Percentiles rank a stretch among this genome's conserved stretches.
Conservation (phyloP, 768 basidiomycete genomes). For the Lactarius indigo region DNA sequence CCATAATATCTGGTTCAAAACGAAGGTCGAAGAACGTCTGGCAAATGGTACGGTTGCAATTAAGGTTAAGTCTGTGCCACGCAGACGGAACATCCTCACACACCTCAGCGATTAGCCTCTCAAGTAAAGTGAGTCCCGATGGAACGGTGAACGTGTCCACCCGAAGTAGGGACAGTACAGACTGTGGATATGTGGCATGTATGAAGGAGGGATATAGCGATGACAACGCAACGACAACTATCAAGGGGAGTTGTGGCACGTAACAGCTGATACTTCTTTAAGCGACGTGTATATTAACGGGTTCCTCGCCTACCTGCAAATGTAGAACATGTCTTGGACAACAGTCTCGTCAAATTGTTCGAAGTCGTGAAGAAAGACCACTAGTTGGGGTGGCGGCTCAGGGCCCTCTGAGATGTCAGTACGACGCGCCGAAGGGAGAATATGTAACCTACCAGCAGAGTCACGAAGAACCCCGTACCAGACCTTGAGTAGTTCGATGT, state of each 20-base stretch:
- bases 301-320: conserved; percentile 54
- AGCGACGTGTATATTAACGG: not conserved
- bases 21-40: conserved; percentile 63
- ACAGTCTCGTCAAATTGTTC: conserved; percentile 64
- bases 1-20: conserved; percentile 57
- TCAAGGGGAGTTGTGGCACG: conserved; percentile 51
- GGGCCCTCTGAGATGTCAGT: conserved; percentile 22
- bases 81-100: not conserved
- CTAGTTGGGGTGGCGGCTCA: conserved; percentile 38
- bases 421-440: conserved; percentile 10
- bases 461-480: conserved; percentile 52
- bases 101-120: conserved; percentile 56
- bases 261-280: conserved; percentile 42
- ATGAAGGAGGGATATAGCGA: conserved; percentile 55
- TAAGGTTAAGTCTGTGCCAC: not conserved
- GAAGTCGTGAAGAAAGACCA: conserved; percentile 68
- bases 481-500: conserved; percentile 54
- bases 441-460: conserved; percentile 14
- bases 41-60: not conserved
- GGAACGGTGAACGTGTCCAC: conserved; percentile 50
- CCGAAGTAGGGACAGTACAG: conserved; percentile 55
- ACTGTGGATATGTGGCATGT: conserved; percentile 54
- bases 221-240: conserved; percentile 61
- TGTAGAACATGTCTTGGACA: conserved; percentile 65
- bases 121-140: conserved; percentile 44